Evolutionary conservation across 176 grass and related monocot species (phyloP), one percentile per base, ranked within the genome.

Genomic region (Poa pratensis): DNA sequence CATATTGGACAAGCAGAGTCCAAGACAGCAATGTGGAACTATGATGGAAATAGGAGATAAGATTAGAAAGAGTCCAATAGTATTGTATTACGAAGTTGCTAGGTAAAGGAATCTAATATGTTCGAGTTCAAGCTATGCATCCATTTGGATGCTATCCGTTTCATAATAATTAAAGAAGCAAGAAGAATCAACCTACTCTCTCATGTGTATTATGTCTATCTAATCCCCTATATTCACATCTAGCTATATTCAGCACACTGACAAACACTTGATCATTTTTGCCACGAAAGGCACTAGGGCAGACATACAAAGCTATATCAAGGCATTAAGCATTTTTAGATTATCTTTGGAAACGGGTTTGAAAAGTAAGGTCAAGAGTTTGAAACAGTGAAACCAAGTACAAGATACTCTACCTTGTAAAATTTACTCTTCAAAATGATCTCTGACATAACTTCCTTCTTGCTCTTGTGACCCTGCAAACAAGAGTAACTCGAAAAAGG

Each of bases 401-500:
- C 14, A 58, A 20, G 24, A 79, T 35, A 22, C 50, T 85, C 67
- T 22, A 95, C 93, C 96, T 98, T 95, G 88, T 90, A 98, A 89
- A 87, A 98, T 95, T 98, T 98, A 87, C 96, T 98, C 84, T 98
- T 95, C 74, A 85, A 82, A 85, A 98, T 98, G 71, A 98, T 90
- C 87, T 98, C 96, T 69, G 66, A 48, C 96, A 98, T 98, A 83
- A 98, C 96, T 87, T 98, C 93, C 87, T 98, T 98, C 87, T 98
- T 98, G 81, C 89, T 87, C 85, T 95, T 98, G 82, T 87, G 86
- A 65, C 54, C 80, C 96, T 98, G 89, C 34, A 45, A 87, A 84
- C 73, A 90, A 80, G 30, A 20, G 57, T 34, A 73, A 73, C 30
- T 48, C 83, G 49, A 73, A 81, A 87, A 62, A 90, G 74, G 26